Evolutionary conservation across 805 yeast species (phyloP), one percentile per base, ranked within the genome.

Genomic region (Metschnikowia baotianmanensis): DNA sequence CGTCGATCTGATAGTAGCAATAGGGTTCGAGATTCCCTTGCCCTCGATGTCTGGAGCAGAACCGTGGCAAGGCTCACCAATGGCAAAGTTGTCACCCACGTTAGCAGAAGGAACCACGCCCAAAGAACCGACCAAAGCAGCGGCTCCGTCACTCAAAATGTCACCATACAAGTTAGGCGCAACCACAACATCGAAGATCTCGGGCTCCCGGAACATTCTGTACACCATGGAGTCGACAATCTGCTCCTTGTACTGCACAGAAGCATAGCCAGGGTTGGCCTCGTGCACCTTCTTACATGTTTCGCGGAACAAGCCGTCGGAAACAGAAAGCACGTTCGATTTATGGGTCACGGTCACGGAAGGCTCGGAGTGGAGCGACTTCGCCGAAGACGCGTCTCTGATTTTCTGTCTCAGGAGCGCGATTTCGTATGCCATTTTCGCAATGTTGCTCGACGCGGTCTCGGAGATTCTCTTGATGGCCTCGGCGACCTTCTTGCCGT

Each of bases 21-120:
- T 82, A 51, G 99, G 99, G 77, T 91, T 91, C 38, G 96, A 78
- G 56, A 88, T 86, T 57, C 93, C 93, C 67, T 77, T 82, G 56
- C 99, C 99, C 63, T 90, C 96, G 53, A 93, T 93, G 65, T 93
- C 99, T 42, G 99, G 99, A 40, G 99, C 99, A 42, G 96, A 86
- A 47, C 99, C 99, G 70, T 93, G 99, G 63, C 97, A 90, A 61
- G 99, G 99, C 72, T 93, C 99, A 63, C 99, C 99, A 61, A 93
- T 88, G 49, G 95, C 97, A 61, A 93, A 91, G 62, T 76, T 69
- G 62, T 89, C 96, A 58, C 99, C 99, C 49, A 93, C 99, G 60
- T 93, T 93, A 46, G 98, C 98, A 40, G 95, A 84, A 58, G 99
- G 98, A 42, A 93, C 97, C 43, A 93, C 96, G 61, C 99, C 99